Percentiles rank a stretch among this genome's conserved stretches.
These are phyloP conservation scores for Poronia punctata DNA, from an alignment of 495 filamentous ascomycete species.

Conservation along the genomic window DNA sequence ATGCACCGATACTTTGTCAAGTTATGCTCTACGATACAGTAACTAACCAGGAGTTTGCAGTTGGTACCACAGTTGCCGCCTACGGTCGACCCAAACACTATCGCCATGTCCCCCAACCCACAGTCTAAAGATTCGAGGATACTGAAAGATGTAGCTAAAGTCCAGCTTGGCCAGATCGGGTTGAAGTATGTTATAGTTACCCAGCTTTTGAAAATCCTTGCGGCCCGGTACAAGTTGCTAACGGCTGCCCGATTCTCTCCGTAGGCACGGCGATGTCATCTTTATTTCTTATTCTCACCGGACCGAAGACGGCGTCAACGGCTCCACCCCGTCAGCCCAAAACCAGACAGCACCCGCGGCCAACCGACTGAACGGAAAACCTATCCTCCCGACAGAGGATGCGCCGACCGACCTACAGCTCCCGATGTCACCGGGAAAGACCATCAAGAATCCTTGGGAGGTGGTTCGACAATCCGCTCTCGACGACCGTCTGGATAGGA, in stretches of 20 bases:
- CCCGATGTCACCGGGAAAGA: slow-evolving; percentile 49
- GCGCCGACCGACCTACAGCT: slow-evolving; percentile 54
- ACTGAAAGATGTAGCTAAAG: slow-evolving; percentile 57
- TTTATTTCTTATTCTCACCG: slow-evolving; percentile 69
- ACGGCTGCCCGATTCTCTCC: slow-evolving; percentile 13
- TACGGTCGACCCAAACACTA: slow-evolving; percentile 64
- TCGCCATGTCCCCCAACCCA: slow-evolving; percentile 75
- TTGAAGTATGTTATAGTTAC: slow-evolving; percentile 65
- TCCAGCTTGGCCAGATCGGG: slow-evolving; percentile 63
- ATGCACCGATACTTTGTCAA: not conserved
- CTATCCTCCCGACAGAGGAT: slow-evolving; percentile 63
- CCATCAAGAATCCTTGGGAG: slow-evolving; percentile 90
- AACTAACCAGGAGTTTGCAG: slow-evolving; percentile 21
- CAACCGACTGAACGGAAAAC: slow-evolving; percentile 69
- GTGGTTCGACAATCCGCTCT: slow-evolving; percentile 76
- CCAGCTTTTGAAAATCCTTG: too few relatives aligned
- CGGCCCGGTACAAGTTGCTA: too few relatives aligned
- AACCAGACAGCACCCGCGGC: slow-evolving; percentile 34
- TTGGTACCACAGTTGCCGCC: slow-evolving; percentile 39
- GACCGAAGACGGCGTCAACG: slow-evolving; percentile 24
- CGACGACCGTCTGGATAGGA: slow-evolving; percentile 77
- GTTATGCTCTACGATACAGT: not conserved
- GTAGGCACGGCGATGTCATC: slow-evolving; percentile 83
- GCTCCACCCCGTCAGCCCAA: slow-evolving; percentile 34
- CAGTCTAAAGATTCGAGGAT: slow-evolving; percentile 65